Evolutionary conservation across 768 basidiomycete species (phyloP).

Genomic region (Kwoniella dejecticola): DNA sequence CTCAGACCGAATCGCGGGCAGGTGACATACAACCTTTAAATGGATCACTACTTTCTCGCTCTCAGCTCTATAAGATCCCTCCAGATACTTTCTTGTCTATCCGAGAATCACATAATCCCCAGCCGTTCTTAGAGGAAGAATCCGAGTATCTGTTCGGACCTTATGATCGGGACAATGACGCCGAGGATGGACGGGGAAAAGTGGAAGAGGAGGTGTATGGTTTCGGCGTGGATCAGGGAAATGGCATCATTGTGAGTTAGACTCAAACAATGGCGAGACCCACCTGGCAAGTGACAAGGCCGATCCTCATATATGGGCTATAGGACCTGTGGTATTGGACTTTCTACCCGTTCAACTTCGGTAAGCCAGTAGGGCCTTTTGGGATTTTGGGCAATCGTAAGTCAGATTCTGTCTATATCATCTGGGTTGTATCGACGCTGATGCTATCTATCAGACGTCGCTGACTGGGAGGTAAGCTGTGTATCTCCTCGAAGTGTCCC

Average conservation of each 20-base stretch:
- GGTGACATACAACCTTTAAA: constrained; percentile 16
- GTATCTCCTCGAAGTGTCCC: neutral
- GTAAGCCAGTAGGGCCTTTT: constrained; percentile 40
- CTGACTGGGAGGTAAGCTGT: constrained; percentile 43
- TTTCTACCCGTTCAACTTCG: constrained; percentile 50
- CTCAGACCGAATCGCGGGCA: constrained; percentile 3
- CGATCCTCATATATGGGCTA: neutral
- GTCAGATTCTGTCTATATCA: constrained; percentile 11
- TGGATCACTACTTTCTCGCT: constrained; percentile 14
- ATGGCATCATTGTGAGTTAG: constrained; percentile 38
- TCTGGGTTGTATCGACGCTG: neutral
- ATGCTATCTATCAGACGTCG: constrained; percentile 25
- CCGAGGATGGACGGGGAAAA: constrained; percentile 23
- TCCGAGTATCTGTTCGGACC: constrained; percentile 42
- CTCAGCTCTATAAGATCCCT: constrained; percentile 28
- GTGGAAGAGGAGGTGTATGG: constrained; percentile 43
- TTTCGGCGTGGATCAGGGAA: constrained; percentile 43
- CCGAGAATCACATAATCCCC: constrained; percentile 38
- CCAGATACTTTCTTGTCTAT: constrained; percentile 29
- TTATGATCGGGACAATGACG: constrained; percentile 9
- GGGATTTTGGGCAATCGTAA: constrained; percentile 48
- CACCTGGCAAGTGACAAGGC: neutral
- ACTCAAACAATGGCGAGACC: too few relatives aligned
- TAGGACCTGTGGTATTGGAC: constrained; percentile 53
- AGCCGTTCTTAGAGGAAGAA: constrained; percentile 29